Evolutionary conservation across 192 early-diverging fungal species (phyloP).

Genomic region (Linnemannia elongata): DNA sequence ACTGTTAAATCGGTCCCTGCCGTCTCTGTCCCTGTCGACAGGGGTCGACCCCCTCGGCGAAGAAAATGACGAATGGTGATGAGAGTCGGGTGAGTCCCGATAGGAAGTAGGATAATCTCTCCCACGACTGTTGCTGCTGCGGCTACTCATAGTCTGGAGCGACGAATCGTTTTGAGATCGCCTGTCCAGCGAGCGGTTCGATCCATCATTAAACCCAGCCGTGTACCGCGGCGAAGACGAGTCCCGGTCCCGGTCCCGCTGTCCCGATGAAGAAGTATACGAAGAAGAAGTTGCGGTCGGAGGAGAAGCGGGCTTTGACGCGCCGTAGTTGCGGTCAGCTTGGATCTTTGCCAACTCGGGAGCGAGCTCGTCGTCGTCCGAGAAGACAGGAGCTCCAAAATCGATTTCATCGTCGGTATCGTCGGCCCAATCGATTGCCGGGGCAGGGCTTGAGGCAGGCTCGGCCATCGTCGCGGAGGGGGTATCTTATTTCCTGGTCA

Average conservation of each 20-base stretch:
- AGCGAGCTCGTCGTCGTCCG: constrained; percentile 48
- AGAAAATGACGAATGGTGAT: constrained; percentile 9
- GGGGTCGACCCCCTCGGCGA: not conserved
- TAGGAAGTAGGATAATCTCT: constrained; percentile 9
- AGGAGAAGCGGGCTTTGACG: not conserved
- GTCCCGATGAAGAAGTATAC: not conserved
- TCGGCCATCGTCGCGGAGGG: constrained; percentile 13
- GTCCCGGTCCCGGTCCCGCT: not conserved
- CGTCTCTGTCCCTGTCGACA: not conserved
- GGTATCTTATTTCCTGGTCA: not conserved
- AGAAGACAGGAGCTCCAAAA: constrained; percentile 53
- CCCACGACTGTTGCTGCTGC: constrained; percentile 12
- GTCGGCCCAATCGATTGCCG: constrained; percentile 50
- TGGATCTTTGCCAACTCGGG: constrained; percentile 9
- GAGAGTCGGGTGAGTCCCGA: constrained; percentile 11
- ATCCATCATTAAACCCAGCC: constrained; percentile 40
- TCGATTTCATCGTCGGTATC: constrained; percentile 55
- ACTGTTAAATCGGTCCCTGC: not conserved
- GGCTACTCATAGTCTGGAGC: constrained; percentile 26
- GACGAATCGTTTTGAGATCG: constrained; percentile 37
- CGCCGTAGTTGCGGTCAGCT: not conserved
- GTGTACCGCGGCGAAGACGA: constrained; percentile 26
- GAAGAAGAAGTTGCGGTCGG: not conserved
- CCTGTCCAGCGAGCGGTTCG: constrained; percentile 36
- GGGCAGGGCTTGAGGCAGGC: constrained; percentile 19